Conservation (phyloP, 768 basidiomycete species). For the Rhizopogon vulgaris region DNA sequence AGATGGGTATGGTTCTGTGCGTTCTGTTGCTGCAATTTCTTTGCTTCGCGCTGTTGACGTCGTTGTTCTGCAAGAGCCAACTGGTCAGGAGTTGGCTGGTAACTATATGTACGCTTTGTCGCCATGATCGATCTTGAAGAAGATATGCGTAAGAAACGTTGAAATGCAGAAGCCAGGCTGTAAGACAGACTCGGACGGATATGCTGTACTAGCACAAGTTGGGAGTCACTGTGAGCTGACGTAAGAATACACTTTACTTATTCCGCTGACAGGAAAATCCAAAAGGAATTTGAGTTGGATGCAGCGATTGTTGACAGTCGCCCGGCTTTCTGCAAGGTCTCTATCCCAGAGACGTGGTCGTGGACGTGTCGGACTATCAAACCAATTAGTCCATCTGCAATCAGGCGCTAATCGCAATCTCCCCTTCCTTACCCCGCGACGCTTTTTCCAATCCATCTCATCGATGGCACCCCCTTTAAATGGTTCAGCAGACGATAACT, state of each 20-base stretch:
- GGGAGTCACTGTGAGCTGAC: not conserved
- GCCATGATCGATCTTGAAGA: not conserved
- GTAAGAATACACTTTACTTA: not conserved
- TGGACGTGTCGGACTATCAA: not conserved
- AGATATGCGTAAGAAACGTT: not conserved
- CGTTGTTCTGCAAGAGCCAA: conserved; percentile 46
- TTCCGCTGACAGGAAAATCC: not conserved
- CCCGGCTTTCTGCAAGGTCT: conserved; percentile 9
- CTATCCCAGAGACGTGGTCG: conserved; percentile 9
- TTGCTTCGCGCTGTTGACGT: conserved; percentile 38
- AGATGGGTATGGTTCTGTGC: conserved; percentile 2
- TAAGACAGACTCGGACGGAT: not conserved
- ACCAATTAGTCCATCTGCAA: not conserved
- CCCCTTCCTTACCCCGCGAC: conserved; percentile 5
- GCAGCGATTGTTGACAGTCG: conserved; percentile 27
- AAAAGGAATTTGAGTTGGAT: conserved; percentile 19
- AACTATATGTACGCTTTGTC: not conserved
- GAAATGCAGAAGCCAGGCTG: not conserved
- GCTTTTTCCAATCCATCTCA: conserved; percentile 11
- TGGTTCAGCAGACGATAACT: conserved; percentile 8
- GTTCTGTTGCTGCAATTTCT: conserved; percentile 26
- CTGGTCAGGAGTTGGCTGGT: conserved; percentile 47
- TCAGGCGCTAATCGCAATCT: not conserved
- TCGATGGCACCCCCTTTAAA: conserved; percentile 24
- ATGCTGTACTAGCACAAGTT: too few relatives aligned